Conservation (phyloP, 2,329 filamentous ascomycete species). For the Trichoderma semiorbis region DNA sequence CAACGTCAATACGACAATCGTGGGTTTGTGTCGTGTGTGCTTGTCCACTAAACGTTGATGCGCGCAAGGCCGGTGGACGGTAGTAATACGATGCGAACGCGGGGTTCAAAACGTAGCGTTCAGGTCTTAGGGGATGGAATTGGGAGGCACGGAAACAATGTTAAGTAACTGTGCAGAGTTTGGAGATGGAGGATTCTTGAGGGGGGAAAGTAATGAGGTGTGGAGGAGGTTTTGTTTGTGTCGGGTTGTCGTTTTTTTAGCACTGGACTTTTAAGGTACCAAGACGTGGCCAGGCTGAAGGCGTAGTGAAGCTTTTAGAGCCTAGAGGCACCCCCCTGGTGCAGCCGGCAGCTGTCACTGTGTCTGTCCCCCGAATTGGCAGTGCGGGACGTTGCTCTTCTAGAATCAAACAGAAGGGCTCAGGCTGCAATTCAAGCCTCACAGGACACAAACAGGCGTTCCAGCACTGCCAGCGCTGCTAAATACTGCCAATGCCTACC, state of each 20-base stretch:
- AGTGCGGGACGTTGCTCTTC: not conserved
- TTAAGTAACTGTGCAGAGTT: not conserved
- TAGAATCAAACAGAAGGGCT: constrained; percentile 18
- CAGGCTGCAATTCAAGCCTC: constrained; percentile 11
- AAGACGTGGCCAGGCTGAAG: constrained; percentile 16
- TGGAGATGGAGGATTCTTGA: not conserved
- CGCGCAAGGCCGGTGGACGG: not conserved
- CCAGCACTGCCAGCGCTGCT: not conserved
- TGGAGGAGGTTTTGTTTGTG: constrained; percentile 18
- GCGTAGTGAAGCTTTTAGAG: constrained; percentile 18
- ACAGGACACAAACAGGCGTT: not conserved
- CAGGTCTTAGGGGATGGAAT: not conserved
- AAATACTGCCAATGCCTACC: not conserved
- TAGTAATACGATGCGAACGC: not conserved
- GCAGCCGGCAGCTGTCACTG: constrained; percentile 11
- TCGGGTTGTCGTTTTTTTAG: constrained; percentile 16
- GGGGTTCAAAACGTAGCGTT: not conserved
- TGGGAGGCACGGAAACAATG: not conserved
- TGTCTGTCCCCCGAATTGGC: not conserved
- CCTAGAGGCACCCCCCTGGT: constrained; percentile 17
- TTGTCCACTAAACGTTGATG: constrained; percentile 3
- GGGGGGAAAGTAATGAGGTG: not conserved
- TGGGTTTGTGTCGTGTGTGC: constrained; percentile 17
- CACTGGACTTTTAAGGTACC: constrained; percentile 13
- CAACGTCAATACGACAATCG: not conserved